phyloP scores from a whole-genome alignment of 352 stramenopile genomes.

The Saprolegnia parasitica region DNA sequence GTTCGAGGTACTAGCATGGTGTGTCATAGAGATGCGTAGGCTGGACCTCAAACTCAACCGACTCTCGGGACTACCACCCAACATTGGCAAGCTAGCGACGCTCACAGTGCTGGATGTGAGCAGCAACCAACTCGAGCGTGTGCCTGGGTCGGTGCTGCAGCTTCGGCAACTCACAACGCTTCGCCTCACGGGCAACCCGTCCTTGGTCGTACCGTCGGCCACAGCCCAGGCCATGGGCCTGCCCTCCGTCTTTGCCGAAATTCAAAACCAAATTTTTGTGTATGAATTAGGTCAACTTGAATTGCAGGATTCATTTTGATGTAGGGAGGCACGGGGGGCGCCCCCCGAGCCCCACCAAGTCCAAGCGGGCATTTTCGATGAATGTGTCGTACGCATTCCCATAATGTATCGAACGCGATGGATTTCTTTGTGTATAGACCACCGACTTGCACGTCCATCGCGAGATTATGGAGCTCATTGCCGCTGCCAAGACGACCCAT shows the following conservation, averaged over 20 bases:
- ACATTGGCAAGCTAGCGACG: conserved; percentile 43
- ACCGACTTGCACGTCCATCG: conserved; percentile 64
- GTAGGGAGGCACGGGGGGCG: conserved; percentile 19
- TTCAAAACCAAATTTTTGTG: conserved; percentile 30
- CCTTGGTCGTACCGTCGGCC: conserved; percentile 31
- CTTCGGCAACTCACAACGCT: conserved; percentile 47
- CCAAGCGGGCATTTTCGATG: conserved; percentile 15
- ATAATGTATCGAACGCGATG: too few relatives aligned
- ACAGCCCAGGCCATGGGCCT: conserved; percentile 8
- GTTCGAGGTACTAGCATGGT: background rate
- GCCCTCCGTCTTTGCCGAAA: conserved; percentile 20
- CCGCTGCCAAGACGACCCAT: conserved; percentile 35
- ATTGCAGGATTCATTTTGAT: background rate
- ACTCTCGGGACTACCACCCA: conserved; percentile 40
- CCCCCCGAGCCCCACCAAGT: conserved; percentile 20
- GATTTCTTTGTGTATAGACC: conserved; percentile 43
- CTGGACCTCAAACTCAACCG: conserved; percentile 75
- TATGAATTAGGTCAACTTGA: background rate
- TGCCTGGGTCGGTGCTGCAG: conserved; percentile 48
- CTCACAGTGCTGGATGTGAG: conserved; percentile 51
- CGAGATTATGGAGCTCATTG: conserved; percentile 45
- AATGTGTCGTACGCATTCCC: conserved; percentile 25
- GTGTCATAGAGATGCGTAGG: conserved; percentile 30
- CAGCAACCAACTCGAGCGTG: conserved; percentile 46
- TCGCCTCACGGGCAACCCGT: conserved; percentile 46